Evolutionary conservation across 352 stramenopile genomes (phyloP), one percentile per base, ranked within the genome.

Genomic region (Bremia lactucae): DNA sequence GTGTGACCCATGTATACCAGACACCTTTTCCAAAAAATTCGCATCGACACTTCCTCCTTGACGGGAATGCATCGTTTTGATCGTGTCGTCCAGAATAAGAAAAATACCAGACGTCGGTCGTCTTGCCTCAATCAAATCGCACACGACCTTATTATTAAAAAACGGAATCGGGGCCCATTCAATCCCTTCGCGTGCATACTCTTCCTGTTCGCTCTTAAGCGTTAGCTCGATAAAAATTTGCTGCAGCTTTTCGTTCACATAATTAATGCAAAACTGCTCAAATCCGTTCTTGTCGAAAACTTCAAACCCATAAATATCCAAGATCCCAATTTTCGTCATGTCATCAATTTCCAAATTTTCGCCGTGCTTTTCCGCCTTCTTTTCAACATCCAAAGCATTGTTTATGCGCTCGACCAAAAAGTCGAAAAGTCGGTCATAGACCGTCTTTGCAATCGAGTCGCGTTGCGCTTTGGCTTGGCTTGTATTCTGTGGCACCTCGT

Each of bases 231-330:
- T 97, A 56, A 95, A 95, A 49, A 93, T 80, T 36, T 89, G 78
- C 62, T 97, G 88, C 28, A 97, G 70, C 59, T 95, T 96, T 48
- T 97, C 88, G 61, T 97, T 97, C 37, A 90, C 86, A 38, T 93
- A 96, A 61, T 96, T 96, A 75, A 96, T 96, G 47, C 87, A 96
- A 31, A 96, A 92, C 55, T 98, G 92, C 55, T 96, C 87, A 55
- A 96, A 96, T 11, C 74, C 84, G 55, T 98, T 98, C 26, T 82
- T 83, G 37, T 95, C 69, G 45, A 97, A 97, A 15, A 86, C 85
- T 57, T 98, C 94, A 70, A 98, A 98, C 1, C 94, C 92, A 55
- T 97, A 98, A 46, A 98, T 97, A 55, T 98, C 94, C 25, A 97
- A 65, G 22, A 98, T 93, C 36, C 89, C 87, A 54, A 97, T 83